A percentile compares a stretch with the other conserved stretches of the same genome.
phyloP scores from a whole-genome alignment of 305 asterid genomes.

The Andrographis paniculata region DNA sequence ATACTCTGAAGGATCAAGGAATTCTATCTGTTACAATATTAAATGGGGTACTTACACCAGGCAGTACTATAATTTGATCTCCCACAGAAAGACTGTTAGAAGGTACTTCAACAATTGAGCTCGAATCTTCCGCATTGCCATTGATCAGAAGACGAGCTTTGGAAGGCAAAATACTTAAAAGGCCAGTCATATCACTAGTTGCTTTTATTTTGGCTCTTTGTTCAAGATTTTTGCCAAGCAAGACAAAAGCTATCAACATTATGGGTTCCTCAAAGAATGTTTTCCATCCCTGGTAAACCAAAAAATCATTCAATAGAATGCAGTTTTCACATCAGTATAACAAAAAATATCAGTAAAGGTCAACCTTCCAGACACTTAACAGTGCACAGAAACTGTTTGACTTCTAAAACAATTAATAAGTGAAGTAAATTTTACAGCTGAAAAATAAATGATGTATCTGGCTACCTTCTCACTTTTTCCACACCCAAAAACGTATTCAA shows the following conservation, averaged over 20 bases:
- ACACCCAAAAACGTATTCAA: no score
- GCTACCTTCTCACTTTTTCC: no score
- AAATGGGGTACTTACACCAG: slow-evolving; percentile 98
- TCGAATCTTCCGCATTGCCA: slow-evolving; percentile 41
- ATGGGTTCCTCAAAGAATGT: slow-evolving; percentile 96
- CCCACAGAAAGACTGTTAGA: slow-evolving; percentile 81
- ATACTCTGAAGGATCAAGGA: no score
- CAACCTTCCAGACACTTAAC: no score
- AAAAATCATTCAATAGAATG: no score
- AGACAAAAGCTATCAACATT: slow-evolving; percentile 96
- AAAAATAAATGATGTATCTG: no score
- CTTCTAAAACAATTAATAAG: no score
- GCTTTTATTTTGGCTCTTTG: slow-evolving; percentile 97
- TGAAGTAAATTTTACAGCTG: no score
- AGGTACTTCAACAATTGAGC: slow-evolving; percentile 82
- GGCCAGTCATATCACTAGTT: slow-evolving; percentile 93
- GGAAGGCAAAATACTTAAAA: slow-evolving; percentile 79
- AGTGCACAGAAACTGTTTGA: no score
- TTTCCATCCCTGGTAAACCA: slow-evolving; percentile 79
- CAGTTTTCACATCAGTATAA: no score
- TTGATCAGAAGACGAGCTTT: slow-evolving; percentile 87
- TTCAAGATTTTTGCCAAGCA: slow-evolving; percentile 96
- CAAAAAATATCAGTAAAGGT: no score
- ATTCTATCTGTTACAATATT: no score
- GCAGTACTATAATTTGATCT: slow-evolving; percentile 79